These are phyloP conservation scores for Pulveroboletus sp. DNA, from an alignment of 768 basidiomycete species.

Conservation along the genomic window DNA sequence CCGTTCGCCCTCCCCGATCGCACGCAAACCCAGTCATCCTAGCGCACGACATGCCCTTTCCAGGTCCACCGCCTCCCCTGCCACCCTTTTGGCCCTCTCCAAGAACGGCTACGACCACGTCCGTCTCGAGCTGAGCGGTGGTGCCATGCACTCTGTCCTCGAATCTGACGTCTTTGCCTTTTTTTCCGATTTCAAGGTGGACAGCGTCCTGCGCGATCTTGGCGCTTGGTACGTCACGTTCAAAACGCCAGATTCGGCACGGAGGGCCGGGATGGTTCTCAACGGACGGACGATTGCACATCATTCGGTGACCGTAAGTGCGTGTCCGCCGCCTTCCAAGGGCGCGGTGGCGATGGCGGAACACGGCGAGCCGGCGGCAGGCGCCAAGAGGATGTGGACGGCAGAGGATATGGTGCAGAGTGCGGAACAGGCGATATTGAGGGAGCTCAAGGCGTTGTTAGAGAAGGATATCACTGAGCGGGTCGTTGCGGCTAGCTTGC, in stretches of 20 bases:
- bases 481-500: slow-evolving; percentile 52
- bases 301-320: slow-evolving; percentile 55
- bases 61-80: slow-evolving; percentile 19
- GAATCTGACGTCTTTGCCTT: slow-evolving; percentile 70
- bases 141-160: slow-evolving; percentile 45
- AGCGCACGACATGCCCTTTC: slow-evolving; percentile 21
- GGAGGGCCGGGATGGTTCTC: slow-evolving; percentile 67
- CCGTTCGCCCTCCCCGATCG: slow-evolving; percentile 42
- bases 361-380: slow-evolving; percentile 27
- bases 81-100: slow-evolving; percentile 43
- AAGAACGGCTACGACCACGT: slow-evolving; percentile 69
- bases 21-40: slow-evolving; percentile 37
- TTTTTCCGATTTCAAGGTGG: slow-evolving; percentile 68
- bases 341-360: slow-evolving; percentile 31
- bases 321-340: slow-evolving; percentile 36
- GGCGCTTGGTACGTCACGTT: slow-evolving; percentile 85
- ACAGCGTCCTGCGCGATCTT: slow-evolving; percentile 69
- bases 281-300: slow-evolving; percentile 54
- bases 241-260: slow-evolving; percentile 54
- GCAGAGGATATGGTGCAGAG: slow-evolving; percentile 51
- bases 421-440: slow-evolving; percentile 54
- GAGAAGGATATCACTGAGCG: slow-evolving; percentile 67
- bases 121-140: slow-evolving; percentile 49
- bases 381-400: slow-evolving; percentile 47
- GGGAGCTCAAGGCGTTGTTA: slow-evolving; percentile 52